A percentile compares a stretch with the other conserved stretches of the same genome.
Conservation (phyloP, 169 alveolate genomes). For the Cyclospora cayetanensis region DNA sequence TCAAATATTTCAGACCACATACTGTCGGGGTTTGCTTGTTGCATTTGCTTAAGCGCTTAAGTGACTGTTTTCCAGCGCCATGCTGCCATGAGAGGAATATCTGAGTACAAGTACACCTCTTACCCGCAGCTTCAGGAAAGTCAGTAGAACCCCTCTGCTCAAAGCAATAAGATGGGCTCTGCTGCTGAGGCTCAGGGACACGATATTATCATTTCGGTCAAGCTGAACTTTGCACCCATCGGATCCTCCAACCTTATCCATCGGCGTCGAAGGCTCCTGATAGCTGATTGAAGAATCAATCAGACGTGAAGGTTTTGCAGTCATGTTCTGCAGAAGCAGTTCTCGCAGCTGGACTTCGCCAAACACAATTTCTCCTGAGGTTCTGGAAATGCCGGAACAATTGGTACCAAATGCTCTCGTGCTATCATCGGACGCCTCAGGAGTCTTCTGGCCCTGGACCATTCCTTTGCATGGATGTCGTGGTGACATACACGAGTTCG, state of each 20-base stretch:
- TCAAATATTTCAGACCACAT: too few species aligned
- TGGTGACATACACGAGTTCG: neutral
- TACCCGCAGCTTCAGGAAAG: conserved; percentile 44
- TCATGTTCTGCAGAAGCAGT: neutral
- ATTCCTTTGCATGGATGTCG: neutral
- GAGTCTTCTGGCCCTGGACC: neutral
- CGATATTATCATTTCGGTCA: conserved; percentile 36
- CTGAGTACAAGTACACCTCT: too few species aligned
- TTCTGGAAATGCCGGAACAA: too few species aligned
- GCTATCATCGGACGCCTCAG: neutral
- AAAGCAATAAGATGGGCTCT: conserved; percentile 45
- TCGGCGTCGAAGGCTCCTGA: neutral
- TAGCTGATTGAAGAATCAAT: neutral
- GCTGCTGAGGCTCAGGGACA: conserved; percentile 56
- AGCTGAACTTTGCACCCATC: conserved; percentile 59
- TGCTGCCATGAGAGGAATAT: too few species aligned
- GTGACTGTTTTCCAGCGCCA: too few species aligned
- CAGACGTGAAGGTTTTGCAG: neutral
- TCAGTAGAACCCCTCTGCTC: conserved; percentile 40
- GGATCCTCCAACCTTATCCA: neutral
- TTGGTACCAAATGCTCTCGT: neutral
- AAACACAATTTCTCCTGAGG: conserved; percentile 23
- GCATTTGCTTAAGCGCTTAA: too few species aligned
- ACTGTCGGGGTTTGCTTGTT: too few species aligned
- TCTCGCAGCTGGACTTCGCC: conserved; percentile 30